phyloP scores from a whole-genome alignment of 2,329 filamentous ascomycete species.

The Lasiodiplodia hormozganensis region DNA sequence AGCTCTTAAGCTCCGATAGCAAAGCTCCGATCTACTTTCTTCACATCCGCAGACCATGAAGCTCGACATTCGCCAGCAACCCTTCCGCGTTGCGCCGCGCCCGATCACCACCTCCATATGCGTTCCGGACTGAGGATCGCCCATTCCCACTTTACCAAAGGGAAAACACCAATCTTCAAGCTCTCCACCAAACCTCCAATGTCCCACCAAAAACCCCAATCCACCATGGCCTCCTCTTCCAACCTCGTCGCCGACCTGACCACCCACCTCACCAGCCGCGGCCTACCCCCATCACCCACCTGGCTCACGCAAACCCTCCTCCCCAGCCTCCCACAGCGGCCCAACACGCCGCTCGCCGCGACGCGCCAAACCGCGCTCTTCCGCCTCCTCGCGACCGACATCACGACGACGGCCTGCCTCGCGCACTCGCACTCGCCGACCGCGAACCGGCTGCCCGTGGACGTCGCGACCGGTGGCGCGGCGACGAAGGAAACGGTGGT shows the following conservation, averaged over 20 bases:
- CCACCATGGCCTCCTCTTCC: neutral
- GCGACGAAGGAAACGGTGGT: slow-evolving; percentile 65
- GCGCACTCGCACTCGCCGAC: slow-evolving; percentile 39
- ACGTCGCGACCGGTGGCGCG: slow-evolving; percentile 57
- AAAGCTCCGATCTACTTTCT: neutral
- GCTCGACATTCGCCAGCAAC: neutral
- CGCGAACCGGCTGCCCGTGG: slow-evolving; percentile 60
- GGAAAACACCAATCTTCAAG: neutral
- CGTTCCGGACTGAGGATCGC: neutral
- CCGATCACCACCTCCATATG: too few relatives aligned
- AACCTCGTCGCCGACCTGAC: slow-evolving; percentile 46
- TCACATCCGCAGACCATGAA: neutral
- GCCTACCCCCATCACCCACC: slow-evolving; percentile 60
- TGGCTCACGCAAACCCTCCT: slow-evolving; percentile 70
- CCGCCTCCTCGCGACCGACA: slow-evolving; percentile 78
- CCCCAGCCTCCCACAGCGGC: slow-evolving; percentile 53
- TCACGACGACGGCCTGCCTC: slow-evolving; percentile 73
- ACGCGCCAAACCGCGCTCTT: slow-evolving; percentile 81
- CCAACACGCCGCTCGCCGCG: slow-evolving; percentile 69
- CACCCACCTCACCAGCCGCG: slow-evolving; percentile 63
- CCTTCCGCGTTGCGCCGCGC: neutral
- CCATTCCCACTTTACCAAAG: neutral
- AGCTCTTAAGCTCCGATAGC: neutral
- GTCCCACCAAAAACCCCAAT: neutral
- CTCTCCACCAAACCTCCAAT: neutral